Conservation (phyloP, 805 yeast genomes). For the Kazachstania viticola region DNA sequence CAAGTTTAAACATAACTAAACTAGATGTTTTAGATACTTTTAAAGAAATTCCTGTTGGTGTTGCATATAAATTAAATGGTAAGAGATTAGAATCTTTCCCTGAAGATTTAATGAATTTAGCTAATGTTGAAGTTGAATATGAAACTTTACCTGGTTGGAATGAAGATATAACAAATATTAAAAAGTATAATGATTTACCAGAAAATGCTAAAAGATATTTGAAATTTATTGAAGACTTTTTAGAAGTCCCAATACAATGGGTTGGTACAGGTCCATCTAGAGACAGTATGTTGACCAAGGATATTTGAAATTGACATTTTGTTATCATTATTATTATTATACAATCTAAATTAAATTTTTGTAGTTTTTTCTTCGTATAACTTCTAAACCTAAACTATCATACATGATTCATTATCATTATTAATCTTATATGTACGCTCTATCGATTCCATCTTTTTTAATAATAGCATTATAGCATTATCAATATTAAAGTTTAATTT, state of each 20-base stretch:
- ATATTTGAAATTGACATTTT: constrained; percentile 6
- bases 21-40: constrained; percentile 89
- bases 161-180: constrained; percentile 62
- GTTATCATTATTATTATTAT: no score
- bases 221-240: constrained; percentile 72
- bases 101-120: constrained; percentile 74
- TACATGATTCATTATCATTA: no score
- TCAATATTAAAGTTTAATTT: no score
- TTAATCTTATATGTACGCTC: no score
- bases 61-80: constrained; percentile 73
- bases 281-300: constrained; percentile 73
- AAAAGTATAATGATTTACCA: constrained; percentile 69
- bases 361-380: no score
- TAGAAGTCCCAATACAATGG: constrained; percentile 84
- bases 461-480: no score
- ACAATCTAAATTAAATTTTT: no score
- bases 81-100: constrained; percentile 73
- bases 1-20: constrained; percentile 87
- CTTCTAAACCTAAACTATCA: no score
- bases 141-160: constrained; percentile 94
- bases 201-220: constrained; percentile 77
- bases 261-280: constrained; percentile 98
- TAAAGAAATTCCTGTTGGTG: constrained; percentile 79
- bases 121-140: constrained; percentile 85
- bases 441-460: no score